A percentile compares a stretch with the other conserved stretches of the same genome.
Conservation (phyloP, 2,329 filamentous ascomycete genomes). For the Dactylellina cionopaga region DNA sequence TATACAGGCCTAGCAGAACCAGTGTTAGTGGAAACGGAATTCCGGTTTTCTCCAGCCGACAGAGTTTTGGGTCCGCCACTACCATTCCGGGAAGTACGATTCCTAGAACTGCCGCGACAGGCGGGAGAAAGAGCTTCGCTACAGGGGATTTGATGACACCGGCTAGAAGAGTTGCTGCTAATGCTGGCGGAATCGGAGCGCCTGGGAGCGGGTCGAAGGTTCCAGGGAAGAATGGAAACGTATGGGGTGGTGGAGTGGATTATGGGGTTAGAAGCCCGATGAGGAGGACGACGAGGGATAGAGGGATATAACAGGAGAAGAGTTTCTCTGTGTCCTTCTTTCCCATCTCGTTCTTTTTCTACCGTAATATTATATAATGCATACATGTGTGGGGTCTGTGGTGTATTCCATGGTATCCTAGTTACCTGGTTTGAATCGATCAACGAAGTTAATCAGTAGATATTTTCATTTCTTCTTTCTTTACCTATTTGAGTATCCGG, state of each 20-base stretch:
- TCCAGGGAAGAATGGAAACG: constrained; percentile 40
- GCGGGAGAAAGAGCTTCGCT: constrained; percentile 30
- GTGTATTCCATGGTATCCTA: too few relatives aligned
- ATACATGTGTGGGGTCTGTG: too few relatives aligned
- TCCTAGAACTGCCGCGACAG: constrained; percentile 15
- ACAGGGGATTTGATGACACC: constrained; percentile 38
- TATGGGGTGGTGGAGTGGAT: constrained; percentile 44
- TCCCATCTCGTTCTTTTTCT: not conserved
- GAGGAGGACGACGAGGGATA: constrained; percentile 34
- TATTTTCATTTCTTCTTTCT: too few relatives aligned
- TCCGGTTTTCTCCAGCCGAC: not conserved
- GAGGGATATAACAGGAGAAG: constrained; percentile 28
- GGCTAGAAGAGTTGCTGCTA: constrained; percentile 25
- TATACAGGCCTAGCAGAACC: constrained; percentile 3
- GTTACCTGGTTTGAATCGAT: too few relatives aligned
- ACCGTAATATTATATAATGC: too few relatives aligned
- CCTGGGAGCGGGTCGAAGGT: constrained; percentile 1
- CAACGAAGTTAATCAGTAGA: too few relatives aligned
- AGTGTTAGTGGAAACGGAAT: constrained; percentile 17
- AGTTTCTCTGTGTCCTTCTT: not conserved
- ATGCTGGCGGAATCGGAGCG: not conserved
- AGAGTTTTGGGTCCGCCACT: constrained; percentile 43
- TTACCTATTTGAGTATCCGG: too few relatives aligned
- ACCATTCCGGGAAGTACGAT: constrained; percentile 1
- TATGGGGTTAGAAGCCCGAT: constrained; percentile 42